phyloP scores from a whole-genome alignment of 2,329 filamentous ascomycete species.

The Diaporthe ilicicola region DNA sequence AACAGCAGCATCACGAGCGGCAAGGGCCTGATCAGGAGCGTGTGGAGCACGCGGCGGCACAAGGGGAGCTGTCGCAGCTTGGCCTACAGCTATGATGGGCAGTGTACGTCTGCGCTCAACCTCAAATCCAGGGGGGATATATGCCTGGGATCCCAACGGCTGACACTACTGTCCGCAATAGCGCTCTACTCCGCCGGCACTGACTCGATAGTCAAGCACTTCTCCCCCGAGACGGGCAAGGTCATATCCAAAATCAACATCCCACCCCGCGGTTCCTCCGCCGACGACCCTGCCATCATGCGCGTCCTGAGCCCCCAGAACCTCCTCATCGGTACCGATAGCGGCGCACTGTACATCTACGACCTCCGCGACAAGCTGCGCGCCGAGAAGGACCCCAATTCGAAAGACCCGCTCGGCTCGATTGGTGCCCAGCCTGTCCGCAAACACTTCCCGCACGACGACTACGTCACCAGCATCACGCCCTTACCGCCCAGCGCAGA shows the following conservation, averaged over 20 bases:
- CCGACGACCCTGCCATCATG: constrained; percentile 82
- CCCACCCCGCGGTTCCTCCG: constrained; percentile 60
- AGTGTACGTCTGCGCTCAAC: constrained; percentile 54
- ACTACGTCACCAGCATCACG: constrained; percentile 90
- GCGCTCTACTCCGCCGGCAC: constrained; percentile 72
- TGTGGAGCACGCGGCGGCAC: constrained; percentile 89
- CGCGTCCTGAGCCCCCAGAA: constrained; percentile 88
- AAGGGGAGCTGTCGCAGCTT: constrained; percentile 92
- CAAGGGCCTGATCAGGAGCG: constrained; percentile 78
- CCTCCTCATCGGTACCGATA: constrained; percentile 89
- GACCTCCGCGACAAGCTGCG: constrained; percentile 71
- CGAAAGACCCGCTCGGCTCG: constrained; percentile 43
- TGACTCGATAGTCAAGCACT: constrained; percentile 62
- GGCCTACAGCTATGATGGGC: constrained; percentile 80
- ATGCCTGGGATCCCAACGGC: neutral
- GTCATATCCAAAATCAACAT: constrained; percentile 86
- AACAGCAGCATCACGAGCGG: constrained; percentile 66
- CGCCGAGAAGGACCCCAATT: constrained; percentile 28
- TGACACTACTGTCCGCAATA: constrained; percentile 39
- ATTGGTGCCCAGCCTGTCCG: constrained; percentile 74
- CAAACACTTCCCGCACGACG: constrained; percentile 86
- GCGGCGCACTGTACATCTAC: constrained; percentile 85
- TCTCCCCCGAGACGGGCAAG: constrained; percentile 63
- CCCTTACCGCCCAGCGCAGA: constrained; percentile 81
- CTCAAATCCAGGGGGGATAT: neutral